Percentiles rank a stretch among this genome's conserved stretches.
Conservation (phyloP, 2,329 filamentous ascomycete species). For the Apiospora marii region DNA sequence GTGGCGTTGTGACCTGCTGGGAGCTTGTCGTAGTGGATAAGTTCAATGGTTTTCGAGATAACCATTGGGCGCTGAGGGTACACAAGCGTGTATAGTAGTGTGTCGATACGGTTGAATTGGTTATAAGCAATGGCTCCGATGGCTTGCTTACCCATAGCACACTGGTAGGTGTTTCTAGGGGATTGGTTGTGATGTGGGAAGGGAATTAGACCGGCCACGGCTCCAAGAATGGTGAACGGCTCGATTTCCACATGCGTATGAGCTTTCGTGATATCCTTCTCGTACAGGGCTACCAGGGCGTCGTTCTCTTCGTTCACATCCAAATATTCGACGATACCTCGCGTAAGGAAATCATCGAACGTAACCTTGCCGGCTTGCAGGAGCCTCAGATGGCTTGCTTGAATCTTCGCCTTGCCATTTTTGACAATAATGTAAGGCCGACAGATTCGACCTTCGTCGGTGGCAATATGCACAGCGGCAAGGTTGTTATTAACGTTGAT, state of each 20-base stretch:
- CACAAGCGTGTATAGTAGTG: conserved; percentile 93
- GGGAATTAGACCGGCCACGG: conserved; percentile 94
- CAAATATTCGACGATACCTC: conserved; percentile 93
- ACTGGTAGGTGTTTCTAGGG: conserved; percentile 97
- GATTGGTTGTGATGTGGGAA: conserved; percentile 99
- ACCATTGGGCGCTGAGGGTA: conserved; percentile 98
- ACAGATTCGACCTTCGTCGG: conserved; percentile 96
- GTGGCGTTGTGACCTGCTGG: conserved; percentile 97
- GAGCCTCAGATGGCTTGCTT: conserved; percentile 77
- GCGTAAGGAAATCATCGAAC: conserved; percentile 92
- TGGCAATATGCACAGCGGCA: conserved; percentile 91
- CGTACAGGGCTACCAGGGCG: conserved; percentile 88
- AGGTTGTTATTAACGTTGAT: conserved; percentile 96
- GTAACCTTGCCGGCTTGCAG: conserved; percentile 84
- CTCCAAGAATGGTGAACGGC: conserved; percentile 94
- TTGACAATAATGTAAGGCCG: conserved; percentile 95
- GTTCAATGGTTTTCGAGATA: conserved; percentile 94
- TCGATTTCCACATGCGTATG: conserved; percentile 98
- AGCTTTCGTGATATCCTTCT: conserved; percentile 80
- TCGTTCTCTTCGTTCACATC: conserved; percentile 99
- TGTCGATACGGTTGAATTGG: conserved; percentile 96
- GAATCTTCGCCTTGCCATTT: conserved; percentile 83
- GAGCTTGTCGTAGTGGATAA: conserved; percentile 96
- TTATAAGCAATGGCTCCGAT: conserved; percentile 98
- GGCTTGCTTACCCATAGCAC: conserved; percentile 99